Evolutionary conservation across 2,329 filamentous ascomycete species (phyloP), one percentile per base, ranked within the genome.

Genomic region (Uncinocarpus reesii): DNA sequence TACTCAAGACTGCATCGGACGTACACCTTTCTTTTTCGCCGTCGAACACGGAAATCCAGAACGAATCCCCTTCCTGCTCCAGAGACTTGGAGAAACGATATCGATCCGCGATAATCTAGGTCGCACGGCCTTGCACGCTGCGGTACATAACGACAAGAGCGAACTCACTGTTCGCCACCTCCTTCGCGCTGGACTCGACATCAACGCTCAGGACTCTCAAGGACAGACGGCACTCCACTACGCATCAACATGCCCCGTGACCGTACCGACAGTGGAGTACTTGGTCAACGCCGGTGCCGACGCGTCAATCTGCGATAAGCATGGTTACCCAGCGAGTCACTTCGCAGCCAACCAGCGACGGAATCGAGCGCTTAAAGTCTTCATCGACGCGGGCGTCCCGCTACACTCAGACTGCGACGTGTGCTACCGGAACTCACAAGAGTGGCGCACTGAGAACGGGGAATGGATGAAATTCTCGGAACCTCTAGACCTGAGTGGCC

Each of bases 21-120:
- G 65, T 63, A 63, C 58, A 23, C 65, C 66, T 10, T 54, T 65
- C 18, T 59, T 62, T 2, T 65, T 66, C 52, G 66, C 66, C 1
- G 62, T 61, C 35, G 63, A 65, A 40, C 52, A 64, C 52, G 66
- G 63, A 11, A 65, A 68, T 50, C 35, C 45, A 1, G 45, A 47
- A 6, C 21, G 36, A 26, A 40, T 47, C 15, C 45, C 35, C 4
- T 47, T 47, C 21, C n/a, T 47, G 1, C 45, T 47, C 7, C n/a
- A 40, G n/a, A 31, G 28, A 41, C 16, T 47, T 3, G 36, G 45
- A 24, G 10, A 32, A 3, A 47, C 45, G 10, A 24, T 41, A 4
- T 32, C 45, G 7, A 24, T 47, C 24, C 35, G 21, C 18, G 47
- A 49, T 21, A 20, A 38, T 8, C 11, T 43, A 8, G 47, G 47